These are phyloP conservation scores for Moesziomyces sp. DNA, from an alignment of 1,284 basidiomycete genomes.

Conservation along the genomic window DNA sequence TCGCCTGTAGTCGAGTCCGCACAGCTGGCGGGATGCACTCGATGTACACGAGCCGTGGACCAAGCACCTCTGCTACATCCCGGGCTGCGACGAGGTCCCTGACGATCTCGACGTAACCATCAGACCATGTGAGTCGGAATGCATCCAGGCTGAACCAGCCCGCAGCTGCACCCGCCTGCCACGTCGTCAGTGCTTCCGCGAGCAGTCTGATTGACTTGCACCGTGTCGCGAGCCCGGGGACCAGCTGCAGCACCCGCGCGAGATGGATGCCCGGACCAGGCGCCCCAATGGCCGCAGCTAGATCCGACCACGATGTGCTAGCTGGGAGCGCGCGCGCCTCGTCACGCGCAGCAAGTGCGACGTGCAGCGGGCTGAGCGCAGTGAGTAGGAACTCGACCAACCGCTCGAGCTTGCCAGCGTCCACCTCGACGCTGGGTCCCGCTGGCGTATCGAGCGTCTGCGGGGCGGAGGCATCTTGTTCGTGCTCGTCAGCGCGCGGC, in stretches of 20 bases:
- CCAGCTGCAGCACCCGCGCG: conserved; percentile 9
- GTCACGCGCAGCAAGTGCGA: not conserved
- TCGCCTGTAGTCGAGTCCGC: conserved; percentile 10
- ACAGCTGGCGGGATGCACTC: conserved; percentile 17
- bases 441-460: too few relatives aligned
- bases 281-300: conserved; percentile 5
- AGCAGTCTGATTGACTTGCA: conserved; percentile 34
- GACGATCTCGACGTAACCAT: not conserved
- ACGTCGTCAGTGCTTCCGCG: conserved; percentile 4
- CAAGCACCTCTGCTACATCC: not conserved
- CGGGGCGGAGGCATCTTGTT: not conserved
- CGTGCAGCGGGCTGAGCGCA: conserved; percentile 12
- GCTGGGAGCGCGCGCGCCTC: not conserved
- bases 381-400: conserved; percentile 23
- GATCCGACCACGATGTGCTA: not conserved
- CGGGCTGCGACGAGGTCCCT: not conserved
- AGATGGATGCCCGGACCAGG: conserved; percentile 5
- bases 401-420: conserved; percentile 24
- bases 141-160: conserved; percentile 12
- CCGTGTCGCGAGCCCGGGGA: conserved; percentile 18
- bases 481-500: not conserved
- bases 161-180: conserved; percentile 1
- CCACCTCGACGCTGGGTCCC: not conserved
- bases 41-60: conserved; percentile 12
- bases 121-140: conserved; percentile 13